A percentile compares a stretch with the other conserved stretches of the same genome.
These are phyloP conservation scores for Rhynchospora tenuis DNA, from an alignment of 176 grass and related monocot species.

Conservation along the genomic window DNA sequence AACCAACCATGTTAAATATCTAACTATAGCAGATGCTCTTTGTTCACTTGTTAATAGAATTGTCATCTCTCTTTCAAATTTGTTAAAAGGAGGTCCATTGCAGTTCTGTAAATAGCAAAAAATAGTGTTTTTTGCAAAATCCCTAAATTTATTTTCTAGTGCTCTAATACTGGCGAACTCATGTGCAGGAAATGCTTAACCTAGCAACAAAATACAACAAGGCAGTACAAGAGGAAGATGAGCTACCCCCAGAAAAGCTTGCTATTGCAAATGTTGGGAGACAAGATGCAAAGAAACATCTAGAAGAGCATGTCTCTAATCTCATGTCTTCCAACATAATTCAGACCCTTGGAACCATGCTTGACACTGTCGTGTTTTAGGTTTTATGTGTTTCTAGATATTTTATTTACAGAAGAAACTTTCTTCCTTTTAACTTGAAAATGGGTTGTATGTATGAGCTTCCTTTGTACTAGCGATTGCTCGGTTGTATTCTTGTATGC, in stretches of 20 bases:
- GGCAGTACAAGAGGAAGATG: conserved; percentile 98
- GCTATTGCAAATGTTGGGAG: conserved; percentile 92
- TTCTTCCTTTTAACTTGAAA: neutral
- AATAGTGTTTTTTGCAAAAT: neutral
- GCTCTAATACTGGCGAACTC: neutral
- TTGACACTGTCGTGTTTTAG: conserved; percentile 93
- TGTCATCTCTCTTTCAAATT: neutral
- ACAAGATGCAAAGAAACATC: conserved; percentile 97
- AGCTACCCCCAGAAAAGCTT: conserved; percentile 87
- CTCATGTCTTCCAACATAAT: conserved; percentile 98
- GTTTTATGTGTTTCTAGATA: neutral
- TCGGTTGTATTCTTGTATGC: neutral
- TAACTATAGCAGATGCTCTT: neutral
- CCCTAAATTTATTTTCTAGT: neutral
- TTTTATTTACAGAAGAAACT: neutral
- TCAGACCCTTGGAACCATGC: conserved; percentile 95
- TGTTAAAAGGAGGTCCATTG: neutral
- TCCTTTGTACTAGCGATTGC: conserved; percentile 2
- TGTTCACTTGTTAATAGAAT: neutral
- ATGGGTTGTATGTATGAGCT: neutral
- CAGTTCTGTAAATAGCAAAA: neutral
- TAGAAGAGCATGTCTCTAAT: conserved; percentile 96
- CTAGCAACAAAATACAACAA: conserved; percentile 97
- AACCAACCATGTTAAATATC: neutral
- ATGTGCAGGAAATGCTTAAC: conserved; percentile 83